Evolutionary conservation across 106 monocot genomes (phyloP), one percentile per base, ranked within the genome.

Genomic region (Posidonia australis): DNA sequence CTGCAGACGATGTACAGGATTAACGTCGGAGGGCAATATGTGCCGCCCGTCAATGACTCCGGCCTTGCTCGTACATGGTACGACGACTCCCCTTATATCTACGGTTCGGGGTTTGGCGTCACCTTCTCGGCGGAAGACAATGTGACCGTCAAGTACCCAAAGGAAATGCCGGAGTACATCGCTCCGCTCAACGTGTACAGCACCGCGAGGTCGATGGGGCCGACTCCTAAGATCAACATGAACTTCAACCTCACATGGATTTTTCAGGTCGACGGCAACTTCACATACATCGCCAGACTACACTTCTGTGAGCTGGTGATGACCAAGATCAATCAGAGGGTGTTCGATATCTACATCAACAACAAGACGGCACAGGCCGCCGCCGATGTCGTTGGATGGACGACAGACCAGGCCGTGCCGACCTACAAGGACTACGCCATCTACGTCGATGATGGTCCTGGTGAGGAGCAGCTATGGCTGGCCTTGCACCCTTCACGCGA

Each of bases 231-330:
- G 53, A 61, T 96, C 24, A 87, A 84, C 77, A 19, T 65, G 51
- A 84, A 90, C 77, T 84, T 58, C 63, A 96, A 96, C 66, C 84
- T 96, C 24, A 84, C 90, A 0, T 96, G 94, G 94, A 64, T 58
- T 0, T 82, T 96, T 58, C 73, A 73, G 54, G 86, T 96, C 0
- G 94, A 96, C 27, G 70, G 58, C 2, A 87, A 87, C 45, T 96
- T 84, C 80, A 96, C 84, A 19, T 96, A 96, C 43, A 14, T 96
- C 32, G 82, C 87, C 9, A 77, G 94, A 65, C 73, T 96, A 64
- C 94, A 96, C 44, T 84, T 96, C 60, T 96, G 96, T 51, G 96
- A 96, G 80, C 53, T 84, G 5, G 54, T 71, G 58, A 21, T 80
- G 22, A 62, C 54, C 25, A 85, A 82, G 67, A 19, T 76, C 59